Evolutionary conservation across 129 eudicot genomes (phyloP), one percentile per base, ranked within the genome.

Genomic region (Centaurea solstitialis): DNA sequence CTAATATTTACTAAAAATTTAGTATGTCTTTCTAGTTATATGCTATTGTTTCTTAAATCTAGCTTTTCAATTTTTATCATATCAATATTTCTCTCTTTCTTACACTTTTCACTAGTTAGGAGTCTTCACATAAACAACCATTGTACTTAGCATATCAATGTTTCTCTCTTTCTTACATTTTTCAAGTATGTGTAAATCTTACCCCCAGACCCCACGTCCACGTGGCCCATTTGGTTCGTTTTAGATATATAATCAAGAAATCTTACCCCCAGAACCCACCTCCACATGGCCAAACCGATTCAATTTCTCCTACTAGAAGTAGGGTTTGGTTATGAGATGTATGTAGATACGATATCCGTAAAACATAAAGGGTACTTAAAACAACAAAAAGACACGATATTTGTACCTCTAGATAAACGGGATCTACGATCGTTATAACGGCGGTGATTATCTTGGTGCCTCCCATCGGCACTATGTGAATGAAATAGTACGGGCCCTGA

Each of bases 401-500:
- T 40, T 61, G 74, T 84, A 89, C 92, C 92, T 86, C 74, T 66
- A 59, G 82, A 79, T 38, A 84, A 86, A 30, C 90, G 90, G 17
- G 90, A 86, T 80, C 86, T 66, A 77, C 45, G 89, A 85, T 33
- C 83, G 18, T 73, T 38, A 37, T 69, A 15, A 62, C 73, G 81
- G 57, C 47, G 65, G 28, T 82, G 80, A 17, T 74, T 69, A 59
- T 87, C 83, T 35, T 11, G 70, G 38, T 76, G 85, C 77, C 41
- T 80, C 35, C 79, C 76, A 9, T 75, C 78, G 9, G 35, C 61
- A 38, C 83, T 83, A 80, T 62, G 85, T 21, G 85, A 67, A 50
- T 85, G 87, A 76, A 70, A 64, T 79, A 62, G 74, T 84, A 85
- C 24, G 6, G 89, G 88, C 74, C 87, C 87, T 6, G 91, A 68